Evolutionary conservation across 2,329 filamentous ascomycete species (phyloP).

Genomic region (Volutella citrinella): DNA sequence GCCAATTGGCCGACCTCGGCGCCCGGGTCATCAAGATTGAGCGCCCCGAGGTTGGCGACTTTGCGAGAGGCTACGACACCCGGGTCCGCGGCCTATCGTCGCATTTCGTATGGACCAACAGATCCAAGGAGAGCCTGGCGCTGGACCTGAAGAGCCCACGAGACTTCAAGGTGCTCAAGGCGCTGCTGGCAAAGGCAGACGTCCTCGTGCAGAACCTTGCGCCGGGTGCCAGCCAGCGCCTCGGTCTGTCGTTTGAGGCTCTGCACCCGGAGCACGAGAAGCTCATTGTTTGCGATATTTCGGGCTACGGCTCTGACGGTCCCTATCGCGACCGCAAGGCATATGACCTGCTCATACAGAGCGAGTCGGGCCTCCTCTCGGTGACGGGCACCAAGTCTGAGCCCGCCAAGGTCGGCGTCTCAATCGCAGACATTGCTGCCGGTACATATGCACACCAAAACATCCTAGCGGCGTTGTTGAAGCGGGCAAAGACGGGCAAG

Average conservation of each 20-base stretch:
- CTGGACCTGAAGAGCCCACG: constrained; percentile 44
- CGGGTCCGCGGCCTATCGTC: constrained; percentile 48
- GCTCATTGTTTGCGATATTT: constrained; percentile 54
- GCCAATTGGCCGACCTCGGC: constrained; percentile 51
- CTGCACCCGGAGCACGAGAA: constrained; percentile 39
- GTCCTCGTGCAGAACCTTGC: constrained; percentile 53
- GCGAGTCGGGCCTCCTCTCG: constrained; percentile 50
- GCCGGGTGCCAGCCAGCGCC: constrained; percentile 44
- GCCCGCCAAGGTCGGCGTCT: constrained; percentile 50
- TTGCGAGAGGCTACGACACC: constrained; percentile 49
- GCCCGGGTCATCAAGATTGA: constrained; percentile 55
- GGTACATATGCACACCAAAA: constrained; percentile 51
- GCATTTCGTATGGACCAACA: constrained; percentile 55
- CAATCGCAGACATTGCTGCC: constrained; percentile 52
- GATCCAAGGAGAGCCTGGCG: constrained; percentile 51
- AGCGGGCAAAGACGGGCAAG: constrained; percentile 44
- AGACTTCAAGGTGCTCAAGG: constrained; percentile 42
- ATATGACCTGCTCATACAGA: constrained; percentile 53
- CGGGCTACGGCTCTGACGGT: constrained; percentile 48
- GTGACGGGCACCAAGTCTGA: constrained; percentile 44
- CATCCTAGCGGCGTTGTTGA: constrained; percentile 47
- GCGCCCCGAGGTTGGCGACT: constrained; percentile 49
- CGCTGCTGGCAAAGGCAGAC: constrained; percentile 42
- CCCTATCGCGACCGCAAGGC: constrained; percentile 54
- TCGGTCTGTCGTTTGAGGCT: constrained; percentile 45